Evolutionary conservation across 805 yeast genomes (phyloP), one percentile per base, ranked within the genome.

Genomic region (Kodamaea neixiangensis): DNA sequence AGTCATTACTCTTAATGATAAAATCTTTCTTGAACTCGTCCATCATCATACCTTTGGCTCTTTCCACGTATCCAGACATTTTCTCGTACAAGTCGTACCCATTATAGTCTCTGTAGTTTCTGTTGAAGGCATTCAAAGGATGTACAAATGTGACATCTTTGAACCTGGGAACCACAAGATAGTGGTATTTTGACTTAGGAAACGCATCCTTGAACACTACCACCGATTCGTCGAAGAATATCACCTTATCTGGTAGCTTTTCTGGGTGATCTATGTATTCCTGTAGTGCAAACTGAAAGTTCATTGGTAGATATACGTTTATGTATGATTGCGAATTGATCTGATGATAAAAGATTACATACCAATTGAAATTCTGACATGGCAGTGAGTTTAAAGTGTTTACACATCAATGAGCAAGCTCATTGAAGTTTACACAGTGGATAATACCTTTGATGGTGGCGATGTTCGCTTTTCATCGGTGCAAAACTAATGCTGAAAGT

Each of bases 121-220:
- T 51, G 15, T 55, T 51, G 47, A 86, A 75, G 3, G 77, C 87
- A 25, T 66, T 63, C 44, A 78, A 62, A 7, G 94, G 94, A 55
- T 79, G 80, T 25, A 59, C 50, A 11, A 57, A 63, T 1, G 88
- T 75, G 15, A 78, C 53, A 10, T 56, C 40, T 0, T 54, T 53
- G 46, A 71, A 68, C 55, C 83, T 69, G 1, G 94, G 91, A 31
- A 88, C 64, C 1, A 89, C 68, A 43, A 88, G 69, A 51, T 74
- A 77, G 64, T 88, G 96, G 34, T 79, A 67, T 3, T 67, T 52
- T 0, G 91, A 70, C 63, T 88, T 88, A 3, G 92, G 89, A 60
- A 71, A 88, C 25, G 61, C 62, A 62, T 88, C 96, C 38, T 67
- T 65, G 10, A 88, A 71, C 3, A 87, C 79, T 2, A 81, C 77